A percentile compares a stretch with the other conserved stretches of the same genome.
These are phyloP conservation scores for Fusarium beomiforme DNA, from an alignment of 2,329 filamentous ascomycete species.

Conservation along the genomic window DNA sequence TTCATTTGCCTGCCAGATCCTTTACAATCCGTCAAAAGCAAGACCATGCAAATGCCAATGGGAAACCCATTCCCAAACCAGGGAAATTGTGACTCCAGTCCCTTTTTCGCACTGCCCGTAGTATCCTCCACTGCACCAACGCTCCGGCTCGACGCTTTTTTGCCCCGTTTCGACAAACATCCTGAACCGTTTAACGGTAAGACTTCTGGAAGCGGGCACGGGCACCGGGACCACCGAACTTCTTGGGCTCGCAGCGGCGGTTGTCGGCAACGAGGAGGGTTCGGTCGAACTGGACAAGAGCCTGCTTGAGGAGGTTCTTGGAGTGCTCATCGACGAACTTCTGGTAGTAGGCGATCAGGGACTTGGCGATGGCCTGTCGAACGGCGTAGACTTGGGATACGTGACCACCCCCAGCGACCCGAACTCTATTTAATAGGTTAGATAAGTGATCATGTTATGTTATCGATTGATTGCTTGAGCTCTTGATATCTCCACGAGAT, in stretches of 20 bases:
- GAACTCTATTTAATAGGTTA: no score
- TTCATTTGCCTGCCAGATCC: slow-evolving; percentile 63
- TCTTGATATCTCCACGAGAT: no score
- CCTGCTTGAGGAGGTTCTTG: slow-evolving; percentile 99
- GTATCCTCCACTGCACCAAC: slow-evolving; percentile 39
- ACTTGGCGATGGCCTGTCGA: slow-evolving; percentile 97
- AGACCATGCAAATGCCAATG: slow-evolving; percentile 63
- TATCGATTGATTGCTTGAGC: no score
- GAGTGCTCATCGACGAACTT: slow-evolving; percentile 99
- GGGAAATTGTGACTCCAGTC: slow-evolving; percentile 52
- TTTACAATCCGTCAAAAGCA: slow-evolving; percentile 61
- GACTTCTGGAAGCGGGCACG: slow-evolving; percentile 98
- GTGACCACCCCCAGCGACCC: slow-evolving; percentile 94
- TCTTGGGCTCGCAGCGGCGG: slow-evolving; percentile 99
- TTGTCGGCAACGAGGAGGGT: slow-evolving; percentile 99
- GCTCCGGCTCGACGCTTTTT: slow-evolving; percentile 35
- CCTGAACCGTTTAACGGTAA: slow-evolving; percentile 80
- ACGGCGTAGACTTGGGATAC: slow-evolving; percentile 97
- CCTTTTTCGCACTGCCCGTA: slow-evolving; percentile 47
- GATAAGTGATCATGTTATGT: no score
- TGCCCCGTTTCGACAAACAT: slow-evolving; percentile 23
- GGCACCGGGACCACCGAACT: slow-evolving; percentile 93
- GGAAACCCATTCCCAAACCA: slow-evolving; percentile 54
- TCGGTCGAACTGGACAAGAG: slow-evolving; percentile 93
- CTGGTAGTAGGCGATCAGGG: slow-evolving; percentile 86